A percentile compares a stretch with the other conserved stretches of the same genome.
Evolutionary conservation across 2,329 filamentous ascomycete species (phyloP).

Genomic region (Elsinoe necatrix): DNA sequence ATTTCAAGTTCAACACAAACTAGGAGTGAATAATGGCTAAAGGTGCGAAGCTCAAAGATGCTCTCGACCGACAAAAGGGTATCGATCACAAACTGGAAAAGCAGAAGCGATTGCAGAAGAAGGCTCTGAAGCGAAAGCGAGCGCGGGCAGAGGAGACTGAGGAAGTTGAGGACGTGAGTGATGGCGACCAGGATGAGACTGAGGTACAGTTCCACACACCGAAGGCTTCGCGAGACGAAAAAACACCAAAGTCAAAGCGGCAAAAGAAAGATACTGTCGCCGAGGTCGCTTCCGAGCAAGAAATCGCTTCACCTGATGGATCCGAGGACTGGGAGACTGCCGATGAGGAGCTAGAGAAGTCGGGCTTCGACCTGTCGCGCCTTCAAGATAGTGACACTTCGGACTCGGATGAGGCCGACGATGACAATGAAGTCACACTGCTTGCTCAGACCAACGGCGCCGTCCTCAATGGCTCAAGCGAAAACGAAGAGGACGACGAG

Average conservation of each 20-base stretch:
- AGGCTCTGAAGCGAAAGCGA: slow-evolving; percentile 42
- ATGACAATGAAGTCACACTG: slow-evolving; percentile 20
- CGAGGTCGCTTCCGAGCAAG: slow-evolving; percentile 23
- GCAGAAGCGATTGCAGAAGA: slow-evolving; percentile 45
- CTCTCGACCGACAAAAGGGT: slow-evolving; percentile 51
- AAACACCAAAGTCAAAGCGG: slow-evolving; percentile 19
- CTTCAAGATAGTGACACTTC: slow-evolving; percentile 30
- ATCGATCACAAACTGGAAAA: slow-evolving; percentile 68
- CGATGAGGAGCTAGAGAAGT: slow-evolving; percentile 35
- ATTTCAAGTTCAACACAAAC: background rate
- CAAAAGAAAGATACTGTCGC: slow-evolving; percentile 19
- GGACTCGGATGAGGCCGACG: slow-evolving; percentile 29
- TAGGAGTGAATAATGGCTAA: slow-evolving; percentile 36
- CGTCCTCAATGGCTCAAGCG: slow-evolving; percentile 37
- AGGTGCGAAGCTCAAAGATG: slow-evolving; percentile 48
- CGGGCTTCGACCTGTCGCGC: slow-evolving; percentile 28
- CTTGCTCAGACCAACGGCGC: slow-evolving; percentile 25
- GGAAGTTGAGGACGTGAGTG: slow-evolving; percentile 24
- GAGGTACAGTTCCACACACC: slow-evolving; percentile 19
- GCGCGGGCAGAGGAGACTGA: slow-evolving; percentile 21
- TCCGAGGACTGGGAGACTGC: slow-evolving; percentile 24
- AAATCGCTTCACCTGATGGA: slow-evolving; percentile 2
- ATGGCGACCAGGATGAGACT: slow-evolving; percentile 19
- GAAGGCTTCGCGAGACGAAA: slow-evolving; percentile 21
- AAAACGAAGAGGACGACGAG: slow-evolving; percentile 45